Evolutionary conservation across 176 grass and related monocot species (phyloP), one percentile per base, ranked within the genome.

Genomic region (Carex littledalei): DNA sequence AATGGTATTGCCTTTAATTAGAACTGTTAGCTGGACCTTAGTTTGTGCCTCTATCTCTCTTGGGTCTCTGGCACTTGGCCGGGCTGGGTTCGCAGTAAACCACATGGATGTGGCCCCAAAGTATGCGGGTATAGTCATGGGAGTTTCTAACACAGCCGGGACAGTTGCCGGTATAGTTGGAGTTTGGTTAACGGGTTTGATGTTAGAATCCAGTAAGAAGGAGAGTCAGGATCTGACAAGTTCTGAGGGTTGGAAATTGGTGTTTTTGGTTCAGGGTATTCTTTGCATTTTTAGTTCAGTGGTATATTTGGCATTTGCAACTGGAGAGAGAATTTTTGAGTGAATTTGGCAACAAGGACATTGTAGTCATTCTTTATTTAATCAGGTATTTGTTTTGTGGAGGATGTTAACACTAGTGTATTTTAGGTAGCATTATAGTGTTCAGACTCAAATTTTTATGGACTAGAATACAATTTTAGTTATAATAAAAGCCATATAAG

Each of bases 81-180:
- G 94, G 80, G 91, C 94, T 41, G 94, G 91, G 32, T 97, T 97
- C 45, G 91, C 94, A 47, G 91, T 93, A 68, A 97, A 93, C 79
- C 94, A 97, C 88, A 90, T 97, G 94, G 94, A 93, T 29, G 67
- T 93, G 78, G 94, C 94, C 81, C 94, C 94, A 32, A 93, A 93
- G 63, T 97, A 91, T 85, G 91, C 94, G 37, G 94, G 94, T 22
- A 97, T 97, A 83, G 86, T 93, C 26, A 97, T 97, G 94, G 94
- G 94, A 24, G 88, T 97, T 84, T 93, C 91, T 21, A 97, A 97
- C 85, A 93, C 94, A 43, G 91, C 94, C 0, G 94, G 94, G 31
- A 97, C 91, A 31, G 81, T 93, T 68, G 94, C 94, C 80, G 94
- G 91, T 55, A 91, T 97, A 73, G 91, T 93, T n/a, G 89, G 94